Evolutionary conservation across 495 filamentous ascomycete genomes (phyloP), one percentile per base, ranked within the genome.

Genomic region (Parmelia sp.): DNA sequence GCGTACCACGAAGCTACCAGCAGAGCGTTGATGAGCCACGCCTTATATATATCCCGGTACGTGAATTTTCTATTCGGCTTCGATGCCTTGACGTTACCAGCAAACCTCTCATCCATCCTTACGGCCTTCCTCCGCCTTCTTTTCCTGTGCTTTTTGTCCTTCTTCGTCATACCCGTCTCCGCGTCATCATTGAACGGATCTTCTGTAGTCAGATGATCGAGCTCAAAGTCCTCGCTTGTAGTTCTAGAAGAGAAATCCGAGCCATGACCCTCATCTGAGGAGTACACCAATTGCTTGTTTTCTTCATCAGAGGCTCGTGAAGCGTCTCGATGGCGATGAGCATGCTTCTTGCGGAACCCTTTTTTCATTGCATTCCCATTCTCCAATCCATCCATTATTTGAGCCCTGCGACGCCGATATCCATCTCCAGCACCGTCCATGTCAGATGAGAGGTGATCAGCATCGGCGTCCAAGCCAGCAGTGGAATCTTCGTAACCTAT

Each of bases 1-100:
- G 90, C 78, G 76, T 97, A 96, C 94, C 94, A 98, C 67, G 95
- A 78, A 35, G 83, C 82, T 63, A 98, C 96, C 67, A 98, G 76
- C 5, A 82, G 69, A 40, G 76, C 81, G 74, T 98, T 97, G 68
- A 90, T 79, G 35, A 87, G 70, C 61, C 89, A 74, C 65, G 77
- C 84, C 75, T 78, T 87, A 19, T 90, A 44, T 8, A 97, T 83
- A 70, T 79, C 88, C 70, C 83, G 79, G 75, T 94, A 89, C n/a
- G 75, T 78, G 47, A 76, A 60, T 35, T 71, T 71, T 53, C 75
- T 57, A 39, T 75, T 77, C 37, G 81, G 80, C 66, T 74, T 79
- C 45, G 74, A 74, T 14, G 71, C 71, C 62, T 79, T 78, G 37
- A 74, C 74, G 58, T 78, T 57, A 12, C 65, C 82, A 27, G 78